Conservation (phyloP, 2,329 filamentous ascomycete species). For the Fusarium sp. region DNA sequence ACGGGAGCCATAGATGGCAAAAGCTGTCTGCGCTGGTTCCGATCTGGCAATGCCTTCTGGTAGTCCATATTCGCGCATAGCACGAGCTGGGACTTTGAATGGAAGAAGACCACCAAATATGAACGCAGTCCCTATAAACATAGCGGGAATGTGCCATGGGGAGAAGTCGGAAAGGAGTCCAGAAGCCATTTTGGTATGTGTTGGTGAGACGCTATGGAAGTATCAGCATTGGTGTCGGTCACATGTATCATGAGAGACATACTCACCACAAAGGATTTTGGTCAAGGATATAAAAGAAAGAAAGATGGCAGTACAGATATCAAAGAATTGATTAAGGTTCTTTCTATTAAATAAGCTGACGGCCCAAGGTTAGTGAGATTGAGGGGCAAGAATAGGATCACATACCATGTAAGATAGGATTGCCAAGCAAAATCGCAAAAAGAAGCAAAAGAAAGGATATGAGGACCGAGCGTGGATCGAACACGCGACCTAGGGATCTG, state of each 20-base stretch:
- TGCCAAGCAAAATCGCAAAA: not conserved
- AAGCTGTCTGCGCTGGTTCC: slow-evolving; percentile 48
- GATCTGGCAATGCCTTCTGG: slow-evolving; percentile 50
- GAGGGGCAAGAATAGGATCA: not conserved
- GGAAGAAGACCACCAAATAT: slow-evolving; percentile 52
- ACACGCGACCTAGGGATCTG: slow-evolving; percentile 46
- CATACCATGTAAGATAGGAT: not conserved
- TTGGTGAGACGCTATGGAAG: not conserved
- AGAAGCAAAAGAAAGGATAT: slow-evolving; percentile 6
- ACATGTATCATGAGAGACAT: not conserved
- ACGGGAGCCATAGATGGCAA: slow-evolving; percentile 46
- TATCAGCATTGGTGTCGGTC: not conserved
- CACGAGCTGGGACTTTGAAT: slow-evolving; percentile 49
- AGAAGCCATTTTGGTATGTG: slow-evolving; percentile 25
- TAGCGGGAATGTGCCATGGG: slow-evolving; percentile 45
- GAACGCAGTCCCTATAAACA: slow-evolving; percentile 49
- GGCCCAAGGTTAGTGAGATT: not conserved
- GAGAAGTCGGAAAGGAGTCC: slow-evolving; percentile 30
- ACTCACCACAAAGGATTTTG: not conserved
- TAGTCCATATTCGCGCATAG: slow-evolving; percentile 52
- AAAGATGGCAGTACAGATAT: not conserved
- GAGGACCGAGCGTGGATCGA: slow-evolving; percentile 45
- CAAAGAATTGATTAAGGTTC: not conserved
- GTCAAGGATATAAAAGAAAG: not conserved
- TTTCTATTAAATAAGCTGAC: slow-evolving; percentile 2